Evolutionary conservation across 192 early-diverging fungal genomes (phyloP), one percentile per base, ranked within the genome.

Genomic region (Backusella tarrabulga): DNA sequence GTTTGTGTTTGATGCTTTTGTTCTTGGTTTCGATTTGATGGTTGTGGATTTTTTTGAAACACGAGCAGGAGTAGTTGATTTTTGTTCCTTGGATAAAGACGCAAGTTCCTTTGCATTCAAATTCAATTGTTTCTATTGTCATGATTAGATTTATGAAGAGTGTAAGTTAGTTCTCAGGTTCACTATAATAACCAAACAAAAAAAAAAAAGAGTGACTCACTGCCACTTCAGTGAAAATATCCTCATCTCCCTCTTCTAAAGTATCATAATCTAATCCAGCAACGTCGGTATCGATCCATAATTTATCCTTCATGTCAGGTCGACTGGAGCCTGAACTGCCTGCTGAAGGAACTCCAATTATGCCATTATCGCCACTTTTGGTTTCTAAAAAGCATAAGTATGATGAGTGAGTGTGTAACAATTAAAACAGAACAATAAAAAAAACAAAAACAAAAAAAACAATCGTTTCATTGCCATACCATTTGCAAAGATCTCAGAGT

Each of bases 1-100:
- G 56, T 63, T 63, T 63, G 56, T 63, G 56, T 29, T 63, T 26
- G 71, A 15, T 32, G 56, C 11, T 63, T 72, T 72, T 23, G 29
- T 32, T 32, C 14, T 50, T 50, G 42, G 23, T 44, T 50, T 44
- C 50, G 29, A 50, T 34, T 72, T 72, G 40, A 23, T 44, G 14
- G 41, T 17, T 44, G n/a, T 70, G 26, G 56, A 38, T 70, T 41
- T 70, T 21, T 70, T 70, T 70, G 68, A 70, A 70, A 70, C 68
- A 70, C n/a, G 17, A 41, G n/a, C 38, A 70, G 68, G 36, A 38
- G 46, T 6, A 50, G 68, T 63, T n/a, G 69, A 26, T 29, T 35
- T 32, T 32, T 32, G 71, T 50, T 72, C 71, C 9, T 44, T 21
- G 2, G 44, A 72, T 72, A 50, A 23, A 72, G n/a, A 46, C 1